A percentile compares a stretch with the other conserved stretches of the same genome.
Conservation (phyloP, 1,284 basidiomycete species). For the Caloboletus firmus region DNA sequence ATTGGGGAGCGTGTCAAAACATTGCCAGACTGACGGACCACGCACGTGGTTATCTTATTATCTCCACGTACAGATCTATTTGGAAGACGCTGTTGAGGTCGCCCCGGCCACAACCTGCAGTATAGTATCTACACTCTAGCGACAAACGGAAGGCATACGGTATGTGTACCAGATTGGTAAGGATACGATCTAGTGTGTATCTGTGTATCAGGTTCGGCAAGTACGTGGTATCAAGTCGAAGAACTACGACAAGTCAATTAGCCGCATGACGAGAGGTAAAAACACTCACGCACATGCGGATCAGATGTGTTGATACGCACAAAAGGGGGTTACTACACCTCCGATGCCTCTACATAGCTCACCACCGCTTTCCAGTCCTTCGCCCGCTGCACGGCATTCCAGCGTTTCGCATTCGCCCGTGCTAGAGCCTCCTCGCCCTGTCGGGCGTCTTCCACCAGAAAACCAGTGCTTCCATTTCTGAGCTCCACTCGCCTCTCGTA, state of each 20-base stretch:
- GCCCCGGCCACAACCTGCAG: no score
- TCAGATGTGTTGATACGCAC: background rate
- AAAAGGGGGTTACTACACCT: background rate
- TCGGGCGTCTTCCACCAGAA: constrained; percentile 54
- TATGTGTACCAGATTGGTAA: background rate
- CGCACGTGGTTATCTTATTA: constrained; percentile 28
- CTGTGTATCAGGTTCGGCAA: background rate
- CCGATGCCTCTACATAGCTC: constrained; percentile 24
- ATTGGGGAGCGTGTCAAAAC: background rate
- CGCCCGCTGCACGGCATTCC: constrained; percentile 45
- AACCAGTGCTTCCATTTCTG: constrained; percentile 48
- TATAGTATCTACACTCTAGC: background rate
- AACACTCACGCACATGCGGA: background rate
- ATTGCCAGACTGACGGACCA: background rate
- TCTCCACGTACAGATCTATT: no score
- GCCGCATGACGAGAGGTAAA: background rate
- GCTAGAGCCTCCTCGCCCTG: constrained; percentile 20
- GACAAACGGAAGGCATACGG: background rate
- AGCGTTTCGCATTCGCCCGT: constrained; percentile 37
- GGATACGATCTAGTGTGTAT: background rate
- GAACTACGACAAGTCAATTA: background rate
- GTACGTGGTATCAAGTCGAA: background rate
- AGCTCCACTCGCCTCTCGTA: constrained; percentile 56
- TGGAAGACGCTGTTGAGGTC: no score
- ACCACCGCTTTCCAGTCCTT: constrained; percentile 59